Conservation (phyloP, 192 early-diverging fungal species). For the Linnemannia hyalina region DNA sequence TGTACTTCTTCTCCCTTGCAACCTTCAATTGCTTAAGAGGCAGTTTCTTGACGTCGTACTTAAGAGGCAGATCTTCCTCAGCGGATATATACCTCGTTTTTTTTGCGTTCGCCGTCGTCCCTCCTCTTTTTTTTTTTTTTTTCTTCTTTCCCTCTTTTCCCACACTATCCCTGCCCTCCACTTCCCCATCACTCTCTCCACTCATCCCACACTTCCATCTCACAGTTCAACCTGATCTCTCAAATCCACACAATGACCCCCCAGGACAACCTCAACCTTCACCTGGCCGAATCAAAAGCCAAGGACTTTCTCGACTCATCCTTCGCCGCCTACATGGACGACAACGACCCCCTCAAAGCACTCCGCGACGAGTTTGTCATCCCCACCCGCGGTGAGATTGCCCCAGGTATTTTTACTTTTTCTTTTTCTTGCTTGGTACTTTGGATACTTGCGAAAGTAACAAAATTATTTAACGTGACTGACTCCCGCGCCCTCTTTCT, state of each 20-base stretch:
- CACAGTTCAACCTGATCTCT: neutral
- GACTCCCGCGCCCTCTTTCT: neutral
- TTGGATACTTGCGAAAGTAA: neutral
- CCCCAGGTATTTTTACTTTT: conserved; percentile 30
- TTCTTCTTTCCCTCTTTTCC: neutral
- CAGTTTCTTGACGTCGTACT: neutral
- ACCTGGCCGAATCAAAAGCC: conserved; percentile 35
- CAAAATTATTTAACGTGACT: neutral
- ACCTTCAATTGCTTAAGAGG: neutral
- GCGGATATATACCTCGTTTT: conserved; percentile 8
- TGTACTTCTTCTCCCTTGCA: too few species aligned
- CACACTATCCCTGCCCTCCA: neutral
- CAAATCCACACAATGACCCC: conserved; percentile 22
- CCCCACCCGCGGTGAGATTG: conserved; percentile 68
- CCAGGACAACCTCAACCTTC: conserved; percentile 34
- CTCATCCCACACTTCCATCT: neutral
- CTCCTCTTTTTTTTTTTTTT: neutral
- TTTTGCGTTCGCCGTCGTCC: neutral
- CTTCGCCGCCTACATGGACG: conserved; percentile 75
- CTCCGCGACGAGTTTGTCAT: conserved; percentile 81
- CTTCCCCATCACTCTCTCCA: neutral
- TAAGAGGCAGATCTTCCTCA: neutral
- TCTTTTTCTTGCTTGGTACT: neutral
- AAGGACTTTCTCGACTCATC: conserved; percentile 28
- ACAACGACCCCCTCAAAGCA: conserved; percentile 65